Evolutionary conservation across 192 early-diverging fungal genomes (phyloP).

Genomic region (Umbelopsis ramanniana): DNA sequence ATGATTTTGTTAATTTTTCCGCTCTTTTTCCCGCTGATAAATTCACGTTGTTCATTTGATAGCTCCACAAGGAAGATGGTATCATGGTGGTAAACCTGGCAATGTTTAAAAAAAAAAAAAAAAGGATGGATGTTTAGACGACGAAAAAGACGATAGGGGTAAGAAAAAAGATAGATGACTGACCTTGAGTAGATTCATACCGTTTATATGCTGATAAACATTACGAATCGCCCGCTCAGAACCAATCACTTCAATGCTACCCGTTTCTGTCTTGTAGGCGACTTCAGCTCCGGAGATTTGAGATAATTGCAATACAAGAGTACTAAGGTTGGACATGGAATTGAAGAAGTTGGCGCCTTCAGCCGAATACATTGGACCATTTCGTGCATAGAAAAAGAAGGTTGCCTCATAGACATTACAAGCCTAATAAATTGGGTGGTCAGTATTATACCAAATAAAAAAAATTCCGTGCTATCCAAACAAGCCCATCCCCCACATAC

Average conservation of each 20-base stretch:
- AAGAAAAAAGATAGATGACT: not conserved
- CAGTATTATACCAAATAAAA: not conserved
- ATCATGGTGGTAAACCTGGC: conserved; percentile 44
- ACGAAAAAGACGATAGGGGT: not conserved
- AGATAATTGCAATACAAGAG: conserved; percentile 52
- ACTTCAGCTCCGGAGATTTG: conserved; percentile 68
- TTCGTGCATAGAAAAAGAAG: conserved; percentile 34
- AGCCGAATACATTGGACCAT: conserved; percentile 36
- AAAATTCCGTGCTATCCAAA: not conserved
- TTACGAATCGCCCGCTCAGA: conserved; percentile 61
- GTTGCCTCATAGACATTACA: conserved; percentile 39
- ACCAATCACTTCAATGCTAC: conserved; percentile 75
- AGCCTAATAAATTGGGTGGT: conserved; percentile 16
- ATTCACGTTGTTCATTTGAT: conserved; percentile 79
- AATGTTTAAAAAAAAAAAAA: not conserved
- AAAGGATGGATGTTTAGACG: not conserved
- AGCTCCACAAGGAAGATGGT: conserved; percentile 79
- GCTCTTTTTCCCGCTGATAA: conserved; percentile 88
- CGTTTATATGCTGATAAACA: conserved; percentile 61
- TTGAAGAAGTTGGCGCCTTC: conserved; percentile 37
- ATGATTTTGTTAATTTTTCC: conserved; percentile 89
- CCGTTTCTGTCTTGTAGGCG: conserved; percentile 48
- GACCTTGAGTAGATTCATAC: conserved; percentile 53
- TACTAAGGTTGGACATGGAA: conserved; percentile 42
- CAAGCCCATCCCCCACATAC: conserved; percentile 52